Percentiles rank a stretch among this genome's conserved stretches.
Conservation (phyloP, 371 early-diverging fungal species). For the Apophysomyces elegans region DNA sequence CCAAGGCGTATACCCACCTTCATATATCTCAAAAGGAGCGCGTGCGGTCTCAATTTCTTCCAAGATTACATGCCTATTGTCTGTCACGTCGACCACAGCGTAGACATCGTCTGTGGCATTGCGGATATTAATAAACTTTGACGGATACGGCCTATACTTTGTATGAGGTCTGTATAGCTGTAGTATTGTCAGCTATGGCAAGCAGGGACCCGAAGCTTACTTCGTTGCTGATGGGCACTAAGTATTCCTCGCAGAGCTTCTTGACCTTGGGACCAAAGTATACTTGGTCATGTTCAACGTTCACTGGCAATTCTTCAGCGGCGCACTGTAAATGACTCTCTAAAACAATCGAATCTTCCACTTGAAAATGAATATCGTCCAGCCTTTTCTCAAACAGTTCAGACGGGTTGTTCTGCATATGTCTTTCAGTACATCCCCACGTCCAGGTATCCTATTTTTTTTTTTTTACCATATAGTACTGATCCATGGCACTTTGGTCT, state of each 20-base stretch:
- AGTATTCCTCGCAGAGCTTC: constrained; percentile 32
- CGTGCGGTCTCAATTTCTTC: constrained; percentile 62
- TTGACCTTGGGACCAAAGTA: constrained; percentile 43
- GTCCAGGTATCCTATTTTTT: background rate
- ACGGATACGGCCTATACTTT: constrained; percentile 50
- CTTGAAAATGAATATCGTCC: constrained; percentile 39
- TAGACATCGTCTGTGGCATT: constrained; percentile 48
- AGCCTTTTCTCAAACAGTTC: constrained; percentile 48
- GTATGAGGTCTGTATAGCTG: constrained; percentile 53
- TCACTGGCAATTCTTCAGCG: constrained; percentile 57
- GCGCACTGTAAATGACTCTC: constrained; percentile 72
- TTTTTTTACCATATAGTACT: constrained; percentile 47
- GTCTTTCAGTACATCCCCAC: background rate
- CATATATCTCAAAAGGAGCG: constrained; percentile 64
- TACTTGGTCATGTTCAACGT: constrained; percentile 30
- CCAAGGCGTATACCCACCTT: constrained; percentile 30
- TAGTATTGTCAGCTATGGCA: background rate
- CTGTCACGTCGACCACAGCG: constrained; percentile 59
- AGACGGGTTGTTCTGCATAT: constrained; percentile 42
- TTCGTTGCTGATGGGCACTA: constrained; percentile 28
- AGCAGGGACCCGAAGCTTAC: constrained; percentile 8
- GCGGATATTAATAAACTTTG: constrained; percentile 52
- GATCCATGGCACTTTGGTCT: constrained; percentile 59
- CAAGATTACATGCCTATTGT: constrained; percentile 36
- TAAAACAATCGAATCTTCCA: constrained; percentile 43